phyloP scores from a whole-genome alignment of 345 rosid genomes.

The Barbarea vulgaris region DNA sequence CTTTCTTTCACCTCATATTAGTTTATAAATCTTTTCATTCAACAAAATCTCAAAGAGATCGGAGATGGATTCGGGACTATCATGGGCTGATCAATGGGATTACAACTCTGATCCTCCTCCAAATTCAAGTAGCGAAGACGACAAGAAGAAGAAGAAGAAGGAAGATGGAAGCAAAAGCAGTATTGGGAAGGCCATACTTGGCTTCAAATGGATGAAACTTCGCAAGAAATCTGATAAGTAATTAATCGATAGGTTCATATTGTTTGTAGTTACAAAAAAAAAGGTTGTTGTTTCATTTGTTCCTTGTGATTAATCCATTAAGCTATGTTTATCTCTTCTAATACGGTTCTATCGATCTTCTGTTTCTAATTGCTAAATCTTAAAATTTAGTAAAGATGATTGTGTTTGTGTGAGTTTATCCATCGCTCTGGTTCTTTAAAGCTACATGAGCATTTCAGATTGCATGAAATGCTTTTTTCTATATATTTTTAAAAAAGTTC shows the following conservation, averaged over 20 bases:
- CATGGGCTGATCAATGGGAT: slow-evolving; percentile 44
- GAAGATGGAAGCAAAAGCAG: slow-evolving; percentile 32
- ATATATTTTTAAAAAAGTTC: not conserved
- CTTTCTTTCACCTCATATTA: slow-evolving; percentile 15
- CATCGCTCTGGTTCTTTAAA: slow-evolving; percentile 10
- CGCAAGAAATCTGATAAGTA: slow-evolving; percentile 38
- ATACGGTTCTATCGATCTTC: not conserved
- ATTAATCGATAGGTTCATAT: not conserved
- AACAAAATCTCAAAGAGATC: slow-evolving; percentile 3
- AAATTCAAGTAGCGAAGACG: slow-evolving; percentile 28
- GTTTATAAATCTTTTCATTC: slow-evolving; percentile 13
- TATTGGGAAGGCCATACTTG: slow-evolving; percentile 35
- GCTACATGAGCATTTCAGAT: not conserved
- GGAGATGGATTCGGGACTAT: slow-evolving; percentile 36
- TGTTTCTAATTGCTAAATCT: slow-evolving; percentile 5
- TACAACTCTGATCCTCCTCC: slow-evolving; percentile 41
- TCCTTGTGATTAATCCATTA: slow-evolving; percentile 15
- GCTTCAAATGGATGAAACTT: slow-evolving; percentile 39
- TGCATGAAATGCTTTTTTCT: not conserved
- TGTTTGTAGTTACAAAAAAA: slow-evolving; percentile 14
- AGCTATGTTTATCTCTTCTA: not conserved
- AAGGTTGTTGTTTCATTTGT: slow-evolving; percentile 13
- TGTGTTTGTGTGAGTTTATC: not conserved
- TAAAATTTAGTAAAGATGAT: not conserved
- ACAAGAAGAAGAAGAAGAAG: slow-evolving; percentile 35